Evolutionary conservation across 2,329 filamentous ascomycete genomes (phyloP).

Genomic region (Uncinocarpus reesii): DNA sequence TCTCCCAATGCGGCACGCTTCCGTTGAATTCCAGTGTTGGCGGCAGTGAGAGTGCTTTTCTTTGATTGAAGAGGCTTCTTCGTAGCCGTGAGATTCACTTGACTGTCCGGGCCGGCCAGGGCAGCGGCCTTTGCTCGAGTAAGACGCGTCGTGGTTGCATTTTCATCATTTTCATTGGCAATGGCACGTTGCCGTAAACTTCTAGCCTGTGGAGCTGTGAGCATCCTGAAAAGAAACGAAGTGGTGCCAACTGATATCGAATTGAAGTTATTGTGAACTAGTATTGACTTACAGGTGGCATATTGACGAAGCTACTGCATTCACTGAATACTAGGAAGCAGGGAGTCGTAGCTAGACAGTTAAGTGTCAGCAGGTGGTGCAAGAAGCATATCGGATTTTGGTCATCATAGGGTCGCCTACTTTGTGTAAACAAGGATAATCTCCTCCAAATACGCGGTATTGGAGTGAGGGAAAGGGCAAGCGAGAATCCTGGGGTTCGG

Average conservation of each 20-base stretch:
- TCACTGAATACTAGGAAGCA: no score
- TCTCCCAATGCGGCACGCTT: constrained; percentile 83
- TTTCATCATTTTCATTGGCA: constrained; percentile 93
- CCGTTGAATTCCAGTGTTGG: constrained; percentile 45
- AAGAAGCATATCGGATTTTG: no score
- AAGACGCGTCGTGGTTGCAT: constrained; percentile 65
- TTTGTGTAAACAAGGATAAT: no score
- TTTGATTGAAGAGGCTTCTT: constrained; percentile 61
- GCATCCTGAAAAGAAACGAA: constrained; percentile 21
- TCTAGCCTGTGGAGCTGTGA: constrained; percentile 51
- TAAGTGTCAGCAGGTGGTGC: no score
- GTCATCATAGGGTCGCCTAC: no score
- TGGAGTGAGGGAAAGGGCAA: not conserved
- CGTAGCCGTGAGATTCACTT: constrained; percentile 50
- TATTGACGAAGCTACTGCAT: constrained; percentile 26
- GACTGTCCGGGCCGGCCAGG: constrained; percentile 36
- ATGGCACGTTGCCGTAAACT: constrained; percentile 62
- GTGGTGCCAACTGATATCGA: not conserved
- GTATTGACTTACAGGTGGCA: constrained; percentile 47
- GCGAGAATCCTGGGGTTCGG: not conserved
- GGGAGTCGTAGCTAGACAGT: no score
- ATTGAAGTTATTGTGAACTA: not conserved
- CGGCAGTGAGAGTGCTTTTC: constrained; percentile 46
- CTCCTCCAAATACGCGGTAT: no score
- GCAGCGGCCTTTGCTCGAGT: constrained; percentile 87